phyloP scores from a whole-genome alignment of 2,329 filamentous ascomycete genomes.

The Botrytis fragariae region DNA sequence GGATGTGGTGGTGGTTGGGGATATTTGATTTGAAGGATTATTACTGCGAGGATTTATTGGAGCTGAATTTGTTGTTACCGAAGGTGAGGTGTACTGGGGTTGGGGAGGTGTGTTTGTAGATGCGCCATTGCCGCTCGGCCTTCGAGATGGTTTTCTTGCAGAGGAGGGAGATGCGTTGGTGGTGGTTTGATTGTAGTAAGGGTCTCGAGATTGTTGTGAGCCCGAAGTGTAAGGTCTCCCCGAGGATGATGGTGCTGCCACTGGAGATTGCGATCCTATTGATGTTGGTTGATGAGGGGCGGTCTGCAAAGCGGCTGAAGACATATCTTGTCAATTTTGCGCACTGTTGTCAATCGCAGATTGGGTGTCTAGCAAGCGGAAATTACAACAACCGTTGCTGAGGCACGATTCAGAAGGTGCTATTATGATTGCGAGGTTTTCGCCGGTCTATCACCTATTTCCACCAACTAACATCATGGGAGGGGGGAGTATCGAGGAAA shows the following conservation, averaged over 20 bases:
- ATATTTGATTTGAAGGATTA: slow-evolving; percentile 37
- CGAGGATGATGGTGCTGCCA: slow-evolving; percentile 44
- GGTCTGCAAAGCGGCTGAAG: slow-evolving; percentile 62
- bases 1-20: slow-evolving; percentile 46
- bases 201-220: slow-evolving; percentile 53
- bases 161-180: slow-evolving; percentile 49
- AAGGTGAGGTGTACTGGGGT: slow-evolving; percentile 35
- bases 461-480: slow-evolving; percentile 47
- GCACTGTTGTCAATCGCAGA: slow-evolving; percentile 24
- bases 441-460: slow-evolving; percentile 42
- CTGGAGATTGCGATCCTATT: slow-evolving; percentile 48
- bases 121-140: slow-evolving; percentile 51
- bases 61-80: slow-evolving; percentile 25
- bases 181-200: slow-evolving; percentile 46
- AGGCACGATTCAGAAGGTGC: slow-evolving; percentile 6
- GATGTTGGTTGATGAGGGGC: slow-evolving; percentile 53
- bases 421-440: slow-evolving; percentile 28
- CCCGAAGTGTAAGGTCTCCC: slow-evolving; percentile 54
- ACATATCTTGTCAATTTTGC: slow-evolving; percentile 48
- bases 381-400: slow-evolving; percentile 17
- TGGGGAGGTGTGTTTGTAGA: slow-evolving; percentile 33
- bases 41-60: slow-evolving; percentile 26
- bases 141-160: slow-evolving; percentile 51
- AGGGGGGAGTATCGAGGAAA: slow-evolving; percentile 29
- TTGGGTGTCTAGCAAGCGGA: slow-evolving; percentile 16